Evolutionary conservation across 2,329 filamentous ascomycete genomes (phyloP).

Genomic region (Fusarium multiceps): DNA sequence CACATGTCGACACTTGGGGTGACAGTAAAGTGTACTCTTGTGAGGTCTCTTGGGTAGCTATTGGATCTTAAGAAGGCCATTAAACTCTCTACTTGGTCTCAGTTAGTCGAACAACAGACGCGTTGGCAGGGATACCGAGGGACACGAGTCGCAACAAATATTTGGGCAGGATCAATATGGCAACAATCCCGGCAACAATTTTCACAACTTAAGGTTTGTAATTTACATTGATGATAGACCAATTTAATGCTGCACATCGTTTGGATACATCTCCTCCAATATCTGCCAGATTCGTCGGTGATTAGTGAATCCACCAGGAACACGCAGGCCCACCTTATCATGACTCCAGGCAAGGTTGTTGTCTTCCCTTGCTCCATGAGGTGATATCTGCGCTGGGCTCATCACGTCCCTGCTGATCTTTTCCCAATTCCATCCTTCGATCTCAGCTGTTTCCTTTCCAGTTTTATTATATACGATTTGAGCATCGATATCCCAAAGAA

Average conservation of each 20-base stretch:
- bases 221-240: too few relatives aligned
- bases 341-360: not conserved
- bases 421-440: conserved; percentile 9
- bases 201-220: too few relatives aligned
- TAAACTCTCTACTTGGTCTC: too few relatives aligned
- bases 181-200: too few relatives aligned
- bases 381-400: not conserved
- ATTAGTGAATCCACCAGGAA: conserved; percentile 1
- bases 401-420: conserved; percentile 13
- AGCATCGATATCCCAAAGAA: conserved; percentile 13
- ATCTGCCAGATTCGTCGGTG: conserved; percentile 25
- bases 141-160: too few relatives aligned
- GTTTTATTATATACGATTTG: not conserved
- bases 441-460: not conserved
- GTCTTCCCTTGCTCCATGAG: not conserved
- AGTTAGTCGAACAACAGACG: too few relatives aligned
- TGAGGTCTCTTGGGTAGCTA: not conserved
- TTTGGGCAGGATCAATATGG: too few relatives aligned
- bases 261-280: conserved; percentile 10
- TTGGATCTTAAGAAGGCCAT: not conserved
- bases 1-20: not conserved
- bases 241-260: not conserved
- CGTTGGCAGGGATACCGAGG: too few relatives aligned
- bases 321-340: not conserved
- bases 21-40: not conserved